These are phyloP conservation scores for Thoreauomyces humboldtii DNA, from an alignment of 192 early-diverging fungal genomes.

Conservation along the genomic window DNA sequence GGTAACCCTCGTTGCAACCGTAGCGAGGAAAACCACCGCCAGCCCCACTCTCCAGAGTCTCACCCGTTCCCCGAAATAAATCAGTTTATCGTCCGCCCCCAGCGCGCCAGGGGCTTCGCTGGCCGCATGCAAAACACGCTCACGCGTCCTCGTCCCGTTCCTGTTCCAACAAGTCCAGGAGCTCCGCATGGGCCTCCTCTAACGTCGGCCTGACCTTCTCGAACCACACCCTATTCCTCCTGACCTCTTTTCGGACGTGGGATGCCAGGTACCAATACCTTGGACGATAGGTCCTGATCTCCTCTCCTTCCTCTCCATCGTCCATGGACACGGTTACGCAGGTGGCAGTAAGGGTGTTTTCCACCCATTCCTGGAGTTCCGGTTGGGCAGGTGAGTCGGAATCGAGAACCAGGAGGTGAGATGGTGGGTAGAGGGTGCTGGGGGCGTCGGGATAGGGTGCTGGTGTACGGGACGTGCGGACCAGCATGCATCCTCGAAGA, in stretches of 20 bases:
- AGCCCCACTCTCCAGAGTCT: too few species aligned
- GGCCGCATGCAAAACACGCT: too few species aligned
- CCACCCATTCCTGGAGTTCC: neutral
- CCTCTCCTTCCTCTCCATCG: neutral
- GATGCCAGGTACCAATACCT: slow-evolving; percentile 5
- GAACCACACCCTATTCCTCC: slow-evolving; percentile 9
- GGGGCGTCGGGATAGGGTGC: neutral
- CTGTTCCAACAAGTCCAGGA: too few species aligned
- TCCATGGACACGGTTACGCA: neutral
- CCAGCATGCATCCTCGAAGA: slow-evolving; percentile 6
- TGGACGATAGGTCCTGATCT: neutral
- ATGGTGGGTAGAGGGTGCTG: neutral
- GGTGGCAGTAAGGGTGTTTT: neutral
- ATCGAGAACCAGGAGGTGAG: neutral
- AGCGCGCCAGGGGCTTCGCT: too few species aligned
- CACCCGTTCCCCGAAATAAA: too few species aligned
- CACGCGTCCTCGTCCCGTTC: too few species aligned
- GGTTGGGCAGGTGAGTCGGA: neutral
- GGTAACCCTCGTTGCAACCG: too few species aligned
- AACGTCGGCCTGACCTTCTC: neutral
- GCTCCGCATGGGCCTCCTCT: neutral
- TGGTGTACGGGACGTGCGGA: neutral
- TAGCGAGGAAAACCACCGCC: too few species aligned
- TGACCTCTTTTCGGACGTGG: neutral
- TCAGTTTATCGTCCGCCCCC: too few species aligned